Conservation (phyloP, 2,329 filamentous ascomycete species). For the Camptophora hylomeconis region DNA sequence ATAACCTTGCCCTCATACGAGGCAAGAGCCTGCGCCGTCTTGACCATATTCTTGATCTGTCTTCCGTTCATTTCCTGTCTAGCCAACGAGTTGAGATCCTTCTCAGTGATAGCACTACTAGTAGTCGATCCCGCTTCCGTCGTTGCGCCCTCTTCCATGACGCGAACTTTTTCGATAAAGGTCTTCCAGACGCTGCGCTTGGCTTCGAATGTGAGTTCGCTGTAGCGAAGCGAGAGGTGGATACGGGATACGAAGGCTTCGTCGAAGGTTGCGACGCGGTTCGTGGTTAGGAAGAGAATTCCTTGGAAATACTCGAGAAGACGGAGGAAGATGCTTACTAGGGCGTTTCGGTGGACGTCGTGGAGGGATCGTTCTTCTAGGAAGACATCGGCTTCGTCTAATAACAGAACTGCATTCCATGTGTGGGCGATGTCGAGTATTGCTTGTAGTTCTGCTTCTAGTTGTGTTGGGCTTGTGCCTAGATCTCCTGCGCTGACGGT, state of each 20-base stretch:
- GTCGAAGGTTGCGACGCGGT: conserved; percentile 75
- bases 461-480: conserved; percentile 58
- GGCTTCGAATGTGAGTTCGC: conserved; percentile 57
- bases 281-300: conserved; percentile 80
- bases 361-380: conserved; percentile 71
- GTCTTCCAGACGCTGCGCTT: conserved; percentile 72
- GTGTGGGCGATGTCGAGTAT: conserved; percentile 75
- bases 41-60: conserved; percentile 79
- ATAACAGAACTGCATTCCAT: conserved; percentile 73
- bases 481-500: conserved; percentile 73
- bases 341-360: conserved; percentile 71
- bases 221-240: conserved; percentile 72
- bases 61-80: conserved; percentile 57
- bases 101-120: conserved; percentile 61
- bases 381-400: conserved; percentile 79
- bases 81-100: conserved; percentile 54
- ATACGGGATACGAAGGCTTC: conserved; percentile 71
- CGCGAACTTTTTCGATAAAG: conserved; percentile 61
- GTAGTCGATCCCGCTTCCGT: conserved; percentile 25
- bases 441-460: conserved; percentile 67
- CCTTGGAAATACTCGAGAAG: conserved; percentile 86
- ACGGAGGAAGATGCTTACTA: conserved; percentile 77
- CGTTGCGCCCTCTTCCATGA: conserved; percentile 49
- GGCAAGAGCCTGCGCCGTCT: conserved; percentile 70
- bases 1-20: conserved; percentile 60